Evolutionary conservation across 768 basidiomycete genomes (phyloP), one percentile per base, ranked within the genome.

Genomic region (Postia placenta): DNA sequence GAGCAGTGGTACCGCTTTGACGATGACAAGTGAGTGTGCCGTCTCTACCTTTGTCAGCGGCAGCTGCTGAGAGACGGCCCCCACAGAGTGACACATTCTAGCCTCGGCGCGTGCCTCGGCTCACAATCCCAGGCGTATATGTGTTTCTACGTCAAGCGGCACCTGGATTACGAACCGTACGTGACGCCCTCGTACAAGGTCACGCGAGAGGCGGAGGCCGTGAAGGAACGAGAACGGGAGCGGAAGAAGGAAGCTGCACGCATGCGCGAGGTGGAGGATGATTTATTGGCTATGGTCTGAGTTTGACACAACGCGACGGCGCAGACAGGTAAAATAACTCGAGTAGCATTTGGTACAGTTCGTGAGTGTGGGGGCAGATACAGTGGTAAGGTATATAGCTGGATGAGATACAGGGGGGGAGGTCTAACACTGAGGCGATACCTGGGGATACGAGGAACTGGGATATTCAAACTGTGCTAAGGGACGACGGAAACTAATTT

Each of bases 121-220:
- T 90, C 90, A 19, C 75, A 80, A 42, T 90, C 91, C 17, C 75
- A 80, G 42, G 85, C 90, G 4, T 95, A 95, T 65, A 94, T 95
- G 92, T 90, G 91, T 54, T 93, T 94, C 69, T 96, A 95, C 62
- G 89, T 92, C 52, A 94, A 94, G 65, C 81, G 88, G 11, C 80
- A 89, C 53, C 71, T 94, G 40, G 88, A 93, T 54, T 94, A 93
- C 67, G 85, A 83, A 63, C 81, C 85, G 0, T 65, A 80, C 60
- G 74, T 72, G 59, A 80, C 74, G 23, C 87, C 87, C 4, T 80
- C 81, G 0, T 89, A 90, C 58, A 74, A 83, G 2, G 67, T 78
- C 28, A 71, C 77, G 36, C 72, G 85, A 23, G 85, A 88, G 63
- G 78, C 73, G 14, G 85, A 86, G 59, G 79, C 78, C 4, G 76